Conservation (phyloP, 1,284 basidiomycete species). For the Moesziomyces globuligerus region DNA sequence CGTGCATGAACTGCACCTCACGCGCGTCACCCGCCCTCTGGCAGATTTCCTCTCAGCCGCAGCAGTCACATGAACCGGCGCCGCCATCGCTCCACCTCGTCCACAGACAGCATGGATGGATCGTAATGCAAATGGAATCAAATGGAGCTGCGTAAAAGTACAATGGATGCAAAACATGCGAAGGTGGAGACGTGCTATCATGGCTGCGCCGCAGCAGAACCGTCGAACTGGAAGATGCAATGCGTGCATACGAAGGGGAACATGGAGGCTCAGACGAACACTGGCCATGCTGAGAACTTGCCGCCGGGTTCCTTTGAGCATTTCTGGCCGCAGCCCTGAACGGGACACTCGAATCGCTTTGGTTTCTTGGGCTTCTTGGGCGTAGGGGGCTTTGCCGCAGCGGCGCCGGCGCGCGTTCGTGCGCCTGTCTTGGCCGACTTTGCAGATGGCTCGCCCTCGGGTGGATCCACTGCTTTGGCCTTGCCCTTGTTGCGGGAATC, state of each 20-base stretch:
- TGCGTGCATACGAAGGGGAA: neutral
- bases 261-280: slow-evolving; percentile 12
- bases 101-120: too few species aligned
- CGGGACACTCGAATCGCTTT: slow-evolving; percentile 54
- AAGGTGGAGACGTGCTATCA: too few species aligned
- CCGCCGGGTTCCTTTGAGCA: slow-evolving; percentile 49
- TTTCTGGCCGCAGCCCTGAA: slow-evolving; percentile 54
- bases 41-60: neutral
- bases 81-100: too few species aligned
- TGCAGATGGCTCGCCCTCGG: slow-evolving; percentile 15
- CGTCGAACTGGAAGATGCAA: slow-evolving; percentile 1
- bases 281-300: slow-evolving; percentile 42
- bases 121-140: too few species aligned
- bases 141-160: slow-evolving; percentile 28
- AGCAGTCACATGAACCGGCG: too few species aligned
- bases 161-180: slow-evolving; percentile 11
- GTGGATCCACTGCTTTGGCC: slow-evolving; percentile 24
- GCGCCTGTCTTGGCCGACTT: slow-evolving; percentile 15
- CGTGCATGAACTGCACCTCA: neutral
- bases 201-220: too few species aligned
- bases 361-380: slow-evolving; percentile 36
- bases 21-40: slow-evolving; percentile 1
- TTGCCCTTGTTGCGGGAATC: slow-evolving; percentile 10
- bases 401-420: slow-evolving; percentile 12
- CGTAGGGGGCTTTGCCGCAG: neutral